phyloP scores from a whole-genome alignment of 2,329 filamentous ascomycete species.

The Dendrostoma leiphaemia region DNA sequence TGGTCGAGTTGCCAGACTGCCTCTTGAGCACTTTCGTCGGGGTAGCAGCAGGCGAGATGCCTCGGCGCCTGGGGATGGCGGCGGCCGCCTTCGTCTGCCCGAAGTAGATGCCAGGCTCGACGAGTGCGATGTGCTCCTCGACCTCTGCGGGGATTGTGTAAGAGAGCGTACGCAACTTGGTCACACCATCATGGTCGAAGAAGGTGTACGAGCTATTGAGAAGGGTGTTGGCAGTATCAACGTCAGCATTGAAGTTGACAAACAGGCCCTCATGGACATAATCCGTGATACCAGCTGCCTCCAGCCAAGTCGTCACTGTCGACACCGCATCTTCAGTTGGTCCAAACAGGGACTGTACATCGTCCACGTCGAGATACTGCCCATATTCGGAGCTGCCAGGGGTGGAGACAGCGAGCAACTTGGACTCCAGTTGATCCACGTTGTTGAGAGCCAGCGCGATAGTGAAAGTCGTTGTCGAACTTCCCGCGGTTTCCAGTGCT shows the following conservation, averaged over 20 bases:
- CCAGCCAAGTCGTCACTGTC: conserved; percentile 21
- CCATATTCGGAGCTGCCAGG: conserved; percentile 21
- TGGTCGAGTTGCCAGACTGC: background rate
- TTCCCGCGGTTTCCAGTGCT: background rate
- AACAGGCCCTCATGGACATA: conserved; percentile 19
- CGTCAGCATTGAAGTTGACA: conserved; percentile 26
- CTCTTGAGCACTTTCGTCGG: background rate
- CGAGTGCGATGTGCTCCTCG: background rate
- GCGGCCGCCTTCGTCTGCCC: background rate
- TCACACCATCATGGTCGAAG: conserved; percentile 18
- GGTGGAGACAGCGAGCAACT: conserved; percentile 21
- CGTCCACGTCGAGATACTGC: conserved; percentile 21
- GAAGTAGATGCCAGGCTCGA: background rate
- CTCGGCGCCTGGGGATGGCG: background rate
- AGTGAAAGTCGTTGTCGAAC: conserved; percentile 21
- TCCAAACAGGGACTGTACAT: conserved; percentile 20
- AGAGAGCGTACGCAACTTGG: background rate
- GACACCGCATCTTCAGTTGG: conserved; percentile 14
- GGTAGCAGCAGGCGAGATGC: background rate
- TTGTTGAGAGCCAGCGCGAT: conserved; percentile 24
- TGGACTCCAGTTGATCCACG: conserved; percentile 16
- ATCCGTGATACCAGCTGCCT: conserved; percentile 17
- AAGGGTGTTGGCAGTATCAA: conserved; percentile 25
- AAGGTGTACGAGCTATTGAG: conserved; percentile 28
- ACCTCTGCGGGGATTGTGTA: background rate